Conservation (phyloP, 2,329 filamentous ascomycete genomes). For the Conoideocrella luteorostrata region DNA sequence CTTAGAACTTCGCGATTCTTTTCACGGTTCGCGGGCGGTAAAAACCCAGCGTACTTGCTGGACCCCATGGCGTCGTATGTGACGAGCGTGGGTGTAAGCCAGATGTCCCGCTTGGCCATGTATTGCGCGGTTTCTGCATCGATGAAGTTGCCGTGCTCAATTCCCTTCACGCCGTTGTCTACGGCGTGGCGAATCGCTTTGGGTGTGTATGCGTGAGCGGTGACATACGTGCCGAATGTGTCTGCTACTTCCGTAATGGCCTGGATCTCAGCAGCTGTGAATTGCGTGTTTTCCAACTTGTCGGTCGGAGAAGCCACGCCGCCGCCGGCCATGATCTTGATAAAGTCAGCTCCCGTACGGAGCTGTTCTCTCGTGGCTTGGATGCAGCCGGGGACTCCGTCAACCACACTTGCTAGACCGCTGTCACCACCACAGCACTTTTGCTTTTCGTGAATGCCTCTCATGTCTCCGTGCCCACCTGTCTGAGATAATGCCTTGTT, state of each 20-base stretch:
- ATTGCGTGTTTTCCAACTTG: conserved; percentile 46
- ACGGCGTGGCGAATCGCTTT: conserved; percentile 48
- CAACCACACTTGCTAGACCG: conserved; percentile 16
- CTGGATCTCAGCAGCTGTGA: conserved; percentile 48
- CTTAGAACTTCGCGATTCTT: conserved; percentile 47
- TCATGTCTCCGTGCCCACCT: conserved; percentile 54
- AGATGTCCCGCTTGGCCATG: conserved; percentile 43
- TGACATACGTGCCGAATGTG: conserved; percentile 46
- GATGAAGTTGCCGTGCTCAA: conserved; percentile 41
- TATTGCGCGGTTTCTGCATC: conserved; percentile 36
- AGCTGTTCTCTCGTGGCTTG: conserved; percentile 47
- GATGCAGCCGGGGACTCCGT: conserved; percentile 50
- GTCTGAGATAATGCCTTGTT: too few relatives aligned
- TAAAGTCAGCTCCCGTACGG: conserved; percentile 50
- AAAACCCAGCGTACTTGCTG: conserved; percentile 34
- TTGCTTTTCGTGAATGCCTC: conserved; percentile 21
- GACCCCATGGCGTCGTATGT: conserved; percentile 44
- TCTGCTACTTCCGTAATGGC: conserved; percentile 45
- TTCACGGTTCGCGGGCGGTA: conserved; percentile 34
- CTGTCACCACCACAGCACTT: conserved; percentile 13
- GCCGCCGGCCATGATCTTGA: conserved; percentile 56
- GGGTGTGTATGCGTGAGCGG: conserved; percentile 52
- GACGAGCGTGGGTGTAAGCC: conserved; percentile 48
- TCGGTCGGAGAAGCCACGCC: conserved; percentile 53
- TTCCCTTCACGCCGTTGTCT: conserved; percentile 47